Conservation (phyloP, 805 yeast genomes). For the Lipomyces spencermartinsiae region DNA sequence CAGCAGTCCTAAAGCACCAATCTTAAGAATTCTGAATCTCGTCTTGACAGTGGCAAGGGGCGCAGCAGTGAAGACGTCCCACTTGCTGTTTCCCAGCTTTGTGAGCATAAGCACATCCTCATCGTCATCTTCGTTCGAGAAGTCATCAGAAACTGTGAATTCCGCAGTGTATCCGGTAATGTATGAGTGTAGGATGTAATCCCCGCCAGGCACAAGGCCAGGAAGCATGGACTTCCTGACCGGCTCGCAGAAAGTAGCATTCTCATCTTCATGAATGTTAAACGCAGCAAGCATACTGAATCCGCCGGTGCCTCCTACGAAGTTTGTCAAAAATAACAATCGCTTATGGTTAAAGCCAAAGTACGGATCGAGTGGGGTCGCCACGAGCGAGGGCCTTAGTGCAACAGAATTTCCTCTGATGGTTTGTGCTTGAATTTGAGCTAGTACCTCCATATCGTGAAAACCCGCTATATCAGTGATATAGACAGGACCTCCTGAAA, state of each 20-base stretch:
- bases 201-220: slow-evolving; percentile 25
- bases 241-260: slow-evolving; percentile 20
- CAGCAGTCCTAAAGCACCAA: slow-evolving; percentile 34
- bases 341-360: slow-evolving; percentile 24
- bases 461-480: slow-evolving; percentile 42
- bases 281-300: slow-evolving; percentile 34
- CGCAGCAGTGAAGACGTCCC: slow-evolving; percentile 38
- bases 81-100: slow-evolving; percentile 24
- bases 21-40: slow-evolving; percentile 12
- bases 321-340: slow-evolving; percentile 28
- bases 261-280: slow-evolving; percentile 24
- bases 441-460: slow-evolving; percentile 37
- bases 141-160: slow-evolving; percentile 13
- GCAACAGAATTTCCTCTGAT: slow-evolving; percentile 29
- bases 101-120: slow-evolving; percentile 22
- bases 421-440: slow-evolving; percentile 33
- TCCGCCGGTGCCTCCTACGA: slow-evolving; percentile 37
- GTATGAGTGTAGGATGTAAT: slow-evolving; percentile 32
- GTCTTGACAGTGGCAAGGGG: slow-evolving; percentile 34
- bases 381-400: slow-evolving; percentile 31
- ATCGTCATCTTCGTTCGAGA: slow-evolving; percentile 15
- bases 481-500: slow-evolving; percentile 46
- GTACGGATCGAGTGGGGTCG: slow-evolving; percentile 36
- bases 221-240: slow-evolving; percentile 30
- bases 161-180: slow-evolving; percentile 26